Evolutionary conservation across 805 yeast species (phyloP), one percentile per base, ranked within the genome.

Genomic region (Metschnikowia chrysomelidarum): DNA sequence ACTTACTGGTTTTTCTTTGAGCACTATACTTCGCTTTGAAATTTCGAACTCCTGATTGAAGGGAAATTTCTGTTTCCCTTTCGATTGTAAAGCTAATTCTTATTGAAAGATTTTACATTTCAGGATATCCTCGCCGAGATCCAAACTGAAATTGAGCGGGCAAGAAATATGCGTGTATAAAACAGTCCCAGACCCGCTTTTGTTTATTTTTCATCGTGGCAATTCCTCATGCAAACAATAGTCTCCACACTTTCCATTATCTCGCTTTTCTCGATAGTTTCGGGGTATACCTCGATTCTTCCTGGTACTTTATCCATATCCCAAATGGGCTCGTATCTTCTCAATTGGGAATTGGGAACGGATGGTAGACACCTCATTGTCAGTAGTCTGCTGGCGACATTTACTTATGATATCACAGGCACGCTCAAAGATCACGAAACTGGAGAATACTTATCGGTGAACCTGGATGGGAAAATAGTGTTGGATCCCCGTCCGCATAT

Each of bases 221-320:
- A n/a, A n/a, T n/a, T n/a, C n/a, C n/a, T n/a, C n/a, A n/a, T n/a
- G n/a, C n/a, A n/a, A n/a, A n/a, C n/a, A 20, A 20, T 20, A 20
- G 22, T 20, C 22, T 20, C 22, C 22, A 20, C 10, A 20, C 4
- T 31, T 11, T 5, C 35, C 3, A 3, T 25, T 4, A 12, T 30
- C 6, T 30, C 39, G 7, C 18, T 36, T n/a, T 4, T 30, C 27
- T 20, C 34, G 12, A 8, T 30, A 4, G 39, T 31, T 12, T n/a
- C 21, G 12, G 34, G 31, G 8, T 15, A 18, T 18, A 34, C 28
- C 18, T n/a, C 14, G 14, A 36, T 36, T 17, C 34, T 34, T 5
- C 31, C 39, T 3, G 39, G 39, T 6, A 36, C 31, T 15, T n/a
- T 36, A 23, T 30, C 30, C 34, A 30, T 36, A 11, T 19, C 39